Conservation (phyloP, 768 basidiomycete species). For the Cystobasidium onofrii region DNA sequence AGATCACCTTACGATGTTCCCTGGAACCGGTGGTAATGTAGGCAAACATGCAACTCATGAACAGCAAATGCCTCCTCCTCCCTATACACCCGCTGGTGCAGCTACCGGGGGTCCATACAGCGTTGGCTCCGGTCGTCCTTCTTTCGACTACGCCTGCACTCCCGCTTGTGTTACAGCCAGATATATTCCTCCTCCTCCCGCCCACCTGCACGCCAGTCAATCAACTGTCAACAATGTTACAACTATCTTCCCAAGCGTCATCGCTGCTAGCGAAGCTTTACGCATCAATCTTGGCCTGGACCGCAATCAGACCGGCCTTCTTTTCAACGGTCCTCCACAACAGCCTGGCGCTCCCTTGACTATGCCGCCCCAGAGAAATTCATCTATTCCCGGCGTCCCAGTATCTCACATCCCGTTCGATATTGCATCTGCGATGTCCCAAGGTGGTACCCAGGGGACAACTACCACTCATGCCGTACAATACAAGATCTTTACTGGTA, state of each 20-base stretch:
- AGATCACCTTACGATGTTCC: too few species aligned
- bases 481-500: not conserved
- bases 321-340: not conserved
- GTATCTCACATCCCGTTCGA: too few species aligned
- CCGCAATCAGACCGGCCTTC: not conserved
- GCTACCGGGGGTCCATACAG: too few species aligned
- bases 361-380: not conserved
- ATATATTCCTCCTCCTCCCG: too few species aligned
- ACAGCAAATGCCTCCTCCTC: not conserved
- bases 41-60: not conserved
- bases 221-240: not conserved
- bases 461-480: not conserved
- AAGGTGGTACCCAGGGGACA: too few species aligned
- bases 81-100: not conserved
- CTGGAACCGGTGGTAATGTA: too few species aligned
- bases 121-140: too few species aligned
- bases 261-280: conserved; percentile 23
- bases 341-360: not conserved
- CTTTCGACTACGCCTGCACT: too few species aligned
- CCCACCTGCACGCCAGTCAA: too few species aligned
- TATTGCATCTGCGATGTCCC: too few species aligned
- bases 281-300: conserved; percentile 28
- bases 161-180: too few species aligned
- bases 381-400: too few species aligned
- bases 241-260: conserved; percentile 6